phyloP scores from a whole-genome alignment of 2,329 filamentous ascomycete species.

The Colletotrichum lupini region DNA sequence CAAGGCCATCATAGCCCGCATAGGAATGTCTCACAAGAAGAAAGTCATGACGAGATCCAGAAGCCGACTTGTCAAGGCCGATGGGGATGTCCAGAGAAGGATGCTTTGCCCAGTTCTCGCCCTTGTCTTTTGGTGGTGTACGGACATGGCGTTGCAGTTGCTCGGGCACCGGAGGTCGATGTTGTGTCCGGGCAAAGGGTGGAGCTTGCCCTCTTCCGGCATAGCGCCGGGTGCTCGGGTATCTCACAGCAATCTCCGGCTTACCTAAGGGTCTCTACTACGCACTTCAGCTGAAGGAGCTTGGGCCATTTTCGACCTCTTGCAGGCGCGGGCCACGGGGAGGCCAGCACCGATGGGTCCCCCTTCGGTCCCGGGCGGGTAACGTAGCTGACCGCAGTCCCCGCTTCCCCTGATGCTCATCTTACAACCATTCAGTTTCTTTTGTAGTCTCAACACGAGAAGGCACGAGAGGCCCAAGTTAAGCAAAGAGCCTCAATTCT shows the following conservation, averaged over 20 bases:
- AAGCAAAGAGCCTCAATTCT: slow-evolving; percentile 25
- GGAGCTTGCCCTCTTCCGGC: background rate
- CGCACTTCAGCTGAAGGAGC: background rate
- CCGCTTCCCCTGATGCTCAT: slow-evolving; percentile 6
- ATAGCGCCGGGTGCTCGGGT: slow-evolving; percentile 24
- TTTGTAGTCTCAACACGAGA: background rate
- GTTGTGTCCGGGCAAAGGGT: slow-evolving; percentile 10
- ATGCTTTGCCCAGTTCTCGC: background rate
- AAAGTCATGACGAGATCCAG: slow-evolving; percentile 1
- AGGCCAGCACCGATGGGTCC: background rate
- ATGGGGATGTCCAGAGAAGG: slow-evolving; percentile 34
- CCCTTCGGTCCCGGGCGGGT: slow-evolving; percentile 32
- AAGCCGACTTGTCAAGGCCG: slow-evolving; percentile 6
- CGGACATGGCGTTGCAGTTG: slow-evolving; percentile 11
- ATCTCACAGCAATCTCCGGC: background rate
- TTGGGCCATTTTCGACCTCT: background rate
- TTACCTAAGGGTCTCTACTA: background rate
- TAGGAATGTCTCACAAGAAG: slow-evolving; percentile 6
- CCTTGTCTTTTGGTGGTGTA: background rate
- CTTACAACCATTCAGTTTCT: slow-evolving; percentile 9
- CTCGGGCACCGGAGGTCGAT: slow-evolving; percentile 27
- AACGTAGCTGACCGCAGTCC: background rate
- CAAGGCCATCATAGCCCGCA: background rate
- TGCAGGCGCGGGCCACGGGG: background rate
- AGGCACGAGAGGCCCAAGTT: slow-evolving; percentile 15